phyloP scores from a whole-genome alignment of 495 filamentous ascomycete genomes.

The Letharia columbiana region DNA sequence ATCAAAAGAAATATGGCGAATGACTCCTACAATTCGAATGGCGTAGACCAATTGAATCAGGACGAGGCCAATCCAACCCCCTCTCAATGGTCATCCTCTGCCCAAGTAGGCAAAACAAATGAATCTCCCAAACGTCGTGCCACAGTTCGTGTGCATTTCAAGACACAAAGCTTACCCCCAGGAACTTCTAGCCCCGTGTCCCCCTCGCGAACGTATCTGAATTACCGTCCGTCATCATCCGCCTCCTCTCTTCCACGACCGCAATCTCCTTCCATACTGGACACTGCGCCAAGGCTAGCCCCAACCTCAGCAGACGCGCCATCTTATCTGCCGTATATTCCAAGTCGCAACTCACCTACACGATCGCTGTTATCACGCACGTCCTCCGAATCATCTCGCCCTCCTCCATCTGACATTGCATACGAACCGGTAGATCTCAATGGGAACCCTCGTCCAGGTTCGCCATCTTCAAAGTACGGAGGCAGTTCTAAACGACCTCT shows the following conservation, averaged over 20 bases:
- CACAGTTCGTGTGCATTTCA: conserved; percentile 19
- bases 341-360: conserved; percentile 48
- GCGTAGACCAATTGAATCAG: conserved; percentile 11
- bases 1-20: conserved; percentile 11
- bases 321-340: conserved; percentile 46
- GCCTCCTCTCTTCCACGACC: conserved; percentile 31
- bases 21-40: conserved; percentile 20
- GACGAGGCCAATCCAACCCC: conserved; percentile 21
- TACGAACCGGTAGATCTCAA: conserved; percentile 87
- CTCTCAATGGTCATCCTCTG: conserved; percentile 23
- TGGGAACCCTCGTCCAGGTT: conserved; percentile 82
- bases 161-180: conserved; percentile 22
- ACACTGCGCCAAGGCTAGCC: conserved; percentile 46
- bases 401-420: conserved; percentile 55
- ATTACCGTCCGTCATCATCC: conserved; percentile 20
- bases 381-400: conserved; percentile 56
- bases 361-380: conserved; percentile 61
- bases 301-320: conserved; percentile 44
- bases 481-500: conserved; percentile 78
- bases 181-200: conserved; percentile 22
- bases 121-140: conserved; percentile 22
- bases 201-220: conserved; percentile 20
- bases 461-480: conserved; percentile 77
- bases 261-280: conserved; percentile 48
- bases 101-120: conserved; percentile 21